phyloP scores from a whole-genome alignment of 345 rosid genomes.

The Gossypium ekmanianum region DNA sequence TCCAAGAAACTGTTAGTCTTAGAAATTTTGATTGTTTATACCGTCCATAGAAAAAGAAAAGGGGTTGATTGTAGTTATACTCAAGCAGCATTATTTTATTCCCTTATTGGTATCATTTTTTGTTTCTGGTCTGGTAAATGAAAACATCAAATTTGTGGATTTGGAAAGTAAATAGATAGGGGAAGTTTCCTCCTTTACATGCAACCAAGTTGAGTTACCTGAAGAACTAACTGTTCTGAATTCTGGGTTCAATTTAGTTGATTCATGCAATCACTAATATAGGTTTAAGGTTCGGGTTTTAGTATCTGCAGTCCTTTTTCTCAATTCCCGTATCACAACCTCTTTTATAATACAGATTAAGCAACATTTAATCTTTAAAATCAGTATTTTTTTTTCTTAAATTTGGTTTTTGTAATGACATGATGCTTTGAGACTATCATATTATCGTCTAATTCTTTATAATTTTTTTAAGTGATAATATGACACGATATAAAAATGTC shows the following conservation, averaged over 20 bases:
- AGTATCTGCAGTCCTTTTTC: too few species aligned
- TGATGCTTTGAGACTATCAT: too few species aligned
- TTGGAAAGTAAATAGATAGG: neutral
- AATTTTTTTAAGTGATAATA: too few species aligned
- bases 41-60: constrained; percentile 22
- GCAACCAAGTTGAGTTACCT: neutral
- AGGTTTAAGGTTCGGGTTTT: too few species aligned
- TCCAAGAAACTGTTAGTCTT: neutral
- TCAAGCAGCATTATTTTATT: constrained; percentile 8
- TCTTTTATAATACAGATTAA: too few species aligned
- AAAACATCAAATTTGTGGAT: neutral
- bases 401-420: too few species aligned
- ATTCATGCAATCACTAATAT: too few species aligned
- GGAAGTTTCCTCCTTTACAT: neutral
- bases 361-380: too few species aligned
- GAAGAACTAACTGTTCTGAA: neutral
- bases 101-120: neutral
- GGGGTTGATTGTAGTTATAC: neutral
- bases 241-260: neutral
- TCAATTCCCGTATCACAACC: too few species aligned
- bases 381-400: too few species aligned
- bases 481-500: too few species aligned
- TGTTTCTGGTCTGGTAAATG: constrained; percentile 1
- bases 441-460: too few species aligned
- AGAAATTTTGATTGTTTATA: constrained; percentile 16